Conservation (phyloP, 2,329 filamentous ascomycete species). For the Cladophialophora chaetospira region DNA sequence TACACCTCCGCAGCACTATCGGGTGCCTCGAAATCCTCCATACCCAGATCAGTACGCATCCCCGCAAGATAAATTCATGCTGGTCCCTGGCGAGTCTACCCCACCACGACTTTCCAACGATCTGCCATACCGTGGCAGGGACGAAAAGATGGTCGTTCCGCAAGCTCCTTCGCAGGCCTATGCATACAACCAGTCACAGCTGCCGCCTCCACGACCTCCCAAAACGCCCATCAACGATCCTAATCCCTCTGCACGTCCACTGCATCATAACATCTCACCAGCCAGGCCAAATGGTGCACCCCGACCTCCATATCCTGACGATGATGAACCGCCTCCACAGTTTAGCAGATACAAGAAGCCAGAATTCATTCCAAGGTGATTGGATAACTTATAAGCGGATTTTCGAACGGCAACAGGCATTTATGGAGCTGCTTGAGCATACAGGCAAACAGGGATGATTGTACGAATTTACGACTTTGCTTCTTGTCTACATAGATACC, state of each 20-base stretch:
- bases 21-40: slow-evolving; percentile 41
- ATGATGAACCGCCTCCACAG: slow-evolving; percentile 72
- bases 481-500: slow-evolving; percentile 3
- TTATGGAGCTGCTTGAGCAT: neutral
- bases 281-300: slow-evolving; percentile 36
- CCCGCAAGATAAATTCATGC: slow-evolving; percentile 68
- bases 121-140: slow-evolving; percentile 41
- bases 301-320: slow-evolving; percentile 72
- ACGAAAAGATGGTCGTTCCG: slow-evolving; percentile 37
- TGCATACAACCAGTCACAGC: slow-evolving; percentile 39
- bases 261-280: slow-evolving; percentile 41
- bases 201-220: slow-evolving; percentile 69
- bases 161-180: slow-evolving; percentile 38
- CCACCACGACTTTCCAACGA: slow-evolving; percentile 30
- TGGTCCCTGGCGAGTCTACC: slow-evolving; percentile 61
- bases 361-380: slow-evolving; percentile 52
- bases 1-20: slow-evolving; percentile 33
- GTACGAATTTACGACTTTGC: slow-evolving; percentile 6
- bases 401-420: neutral
- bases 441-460: neutral
- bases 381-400: neutral
- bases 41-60: slow-evolving; percentile 46
- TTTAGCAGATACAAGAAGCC: slow-evolving; percentile 89
- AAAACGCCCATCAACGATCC: slow-evolving; percentile 66
- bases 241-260: slow-evolving; percentile 3